A percentile compares a stretch with the other conserved stretches of the same genome.
These are phyloP conservation scores for Mortierella claussenii DNA, from an alignment of 192 early-diverging fungal genomes.

Conservation along the genomic window DNA sequence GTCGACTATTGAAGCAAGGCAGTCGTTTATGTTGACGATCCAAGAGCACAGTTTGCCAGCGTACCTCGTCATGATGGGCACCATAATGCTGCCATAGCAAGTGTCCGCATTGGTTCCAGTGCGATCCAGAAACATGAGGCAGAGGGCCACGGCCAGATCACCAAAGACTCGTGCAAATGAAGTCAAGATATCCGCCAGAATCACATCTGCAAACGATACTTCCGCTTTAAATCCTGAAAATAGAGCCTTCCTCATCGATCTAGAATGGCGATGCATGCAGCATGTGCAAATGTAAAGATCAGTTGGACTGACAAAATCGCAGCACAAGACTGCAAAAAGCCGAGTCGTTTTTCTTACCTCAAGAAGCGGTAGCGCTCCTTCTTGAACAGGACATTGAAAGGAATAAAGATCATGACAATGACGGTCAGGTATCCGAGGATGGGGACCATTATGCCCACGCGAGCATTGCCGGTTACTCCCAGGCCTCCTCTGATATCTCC, in stretches of 20 bases:
- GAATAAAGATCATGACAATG: constrained; percentile 57
- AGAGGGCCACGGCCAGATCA: constrained; percentile 77
- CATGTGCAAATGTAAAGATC: no score
- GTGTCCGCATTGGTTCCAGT: constrained; percentile 43
- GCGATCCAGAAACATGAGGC: constrained; percentile 64
- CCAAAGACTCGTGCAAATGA: constrained; percentile 91
- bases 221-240: constrained; percentile 60
- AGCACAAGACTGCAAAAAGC: neutral
- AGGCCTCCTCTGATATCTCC: constrained; percentile 33
- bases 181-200: constrained; percentile 95
- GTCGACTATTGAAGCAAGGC: neutral
- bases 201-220: constrained; percentile 81
- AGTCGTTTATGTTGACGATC: neutral
- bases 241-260: constrained; percentile 60
- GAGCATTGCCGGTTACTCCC: constrained; percentile 11
- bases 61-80: constrained; percentile 77
- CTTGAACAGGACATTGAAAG: constrained; percentile 56
- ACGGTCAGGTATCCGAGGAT: constrained; percentile 56
- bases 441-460: constrained; percentile 54
- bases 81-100: constrained; percentile 62
- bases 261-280: no score
- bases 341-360: constrained; percentile 44
- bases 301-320: no score
- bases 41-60: neutral
- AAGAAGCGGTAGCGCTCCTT: constrained; percentile 66